Conservation (phyloP, 225 moss, liverwort and hornwort genomes). For the Physcomitrellopsis africana region DNA sequence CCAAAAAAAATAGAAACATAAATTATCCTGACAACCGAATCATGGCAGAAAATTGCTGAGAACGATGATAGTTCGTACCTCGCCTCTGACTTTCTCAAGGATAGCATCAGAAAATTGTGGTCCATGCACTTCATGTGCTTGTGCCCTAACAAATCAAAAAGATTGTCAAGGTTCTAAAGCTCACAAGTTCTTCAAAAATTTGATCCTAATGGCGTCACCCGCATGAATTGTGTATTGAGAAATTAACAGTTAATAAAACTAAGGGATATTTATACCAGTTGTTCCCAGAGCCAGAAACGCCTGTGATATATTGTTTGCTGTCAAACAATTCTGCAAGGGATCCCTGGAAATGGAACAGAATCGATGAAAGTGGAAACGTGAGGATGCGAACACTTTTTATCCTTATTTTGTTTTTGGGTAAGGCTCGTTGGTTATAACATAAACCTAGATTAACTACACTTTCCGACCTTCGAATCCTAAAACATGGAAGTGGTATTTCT, state of each 20-base stretch:
- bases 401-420: not conserved
- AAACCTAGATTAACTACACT: not conserved
- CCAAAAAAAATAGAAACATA: not conserved
- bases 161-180: constrained; percentile 16
- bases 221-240: not conserved
- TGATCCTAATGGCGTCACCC: not conserved
- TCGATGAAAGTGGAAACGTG: constrained; percentile 5
- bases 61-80: constrained; percentile 54
- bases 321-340: constrained; percentile 77
- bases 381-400: not conserved
- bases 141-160: constrained; percentile 63
- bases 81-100: constrained; percentile 69
- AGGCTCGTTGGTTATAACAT: not conserved
- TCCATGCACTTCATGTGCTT: constrained; percentile 85
- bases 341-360: constrained; percentile 52
- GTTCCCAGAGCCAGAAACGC: constrained; percentile 86
- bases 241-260: not conserved
- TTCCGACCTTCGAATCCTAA: not conserved
- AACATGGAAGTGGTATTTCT: not conserved
- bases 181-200: constrained; percentile 14
- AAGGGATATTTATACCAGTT: constrained; percentile 62
- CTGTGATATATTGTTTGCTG: constrained; percentile 73
- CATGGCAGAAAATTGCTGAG: not conserved
- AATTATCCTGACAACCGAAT: not conserved
- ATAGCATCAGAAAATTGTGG: constrained; percentile 70